A percentile compares a stretch with the other conserved stretches of the same genome.
phyloP scores from a whole-genome alignment of 1,284 basidiomycete species.

The Athelia sp. region DNA sequence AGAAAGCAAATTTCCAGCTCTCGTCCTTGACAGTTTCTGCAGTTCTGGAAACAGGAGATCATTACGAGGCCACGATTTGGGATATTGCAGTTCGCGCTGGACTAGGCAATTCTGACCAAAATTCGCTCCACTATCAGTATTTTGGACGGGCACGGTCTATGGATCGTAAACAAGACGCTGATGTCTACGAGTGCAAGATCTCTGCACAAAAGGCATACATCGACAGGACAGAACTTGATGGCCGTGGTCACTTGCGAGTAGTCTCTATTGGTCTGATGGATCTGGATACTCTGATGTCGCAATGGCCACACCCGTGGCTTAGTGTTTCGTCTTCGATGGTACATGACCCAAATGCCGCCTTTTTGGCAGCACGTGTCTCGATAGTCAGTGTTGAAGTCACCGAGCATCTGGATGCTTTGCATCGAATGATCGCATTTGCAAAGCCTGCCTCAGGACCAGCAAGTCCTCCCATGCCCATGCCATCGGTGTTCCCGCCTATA shows the following conservation, averaged over 20 bases:
- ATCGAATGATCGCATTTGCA: slow-evolving; percentile 28
- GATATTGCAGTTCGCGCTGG: slow-evolving; percentile 32
- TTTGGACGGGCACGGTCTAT: slow-evolving; percentile 37
- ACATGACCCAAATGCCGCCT: slow-evolving; percentile 57
- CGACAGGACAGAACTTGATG: slow-evolving; percentile 1
- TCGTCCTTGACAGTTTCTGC: slow-evolving; percentile 18
- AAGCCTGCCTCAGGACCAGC: slow-evolving; percentile 17
- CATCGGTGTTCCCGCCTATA: slow-evolving; percentile 33
- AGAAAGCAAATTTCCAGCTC: slow-evolving; percentile 6
- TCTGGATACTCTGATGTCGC: slow-evolving; percentile 41
- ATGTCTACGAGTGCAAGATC: slow-evolving; percentile 42
- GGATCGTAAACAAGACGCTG: slow-evolving; percentile 34
- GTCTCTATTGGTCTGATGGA: slow-evolving; percentile 38
- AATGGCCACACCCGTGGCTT: slow-evolving; percentile 58
- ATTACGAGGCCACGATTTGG: slow-evolving; percentile 38
- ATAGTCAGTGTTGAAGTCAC: slow-evolving; percentile 43
- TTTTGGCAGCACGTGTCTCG: slow-evolving; percentile 45
- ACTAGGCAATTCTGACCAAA: slow-evolving; percentile 41
- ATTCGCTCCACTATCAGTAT: slow-evolving; percentile 44
- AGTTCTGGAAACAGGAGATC: slow-evolving; percentile 10
- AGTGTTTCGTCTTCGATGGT: slow-evolving; percentile 41
- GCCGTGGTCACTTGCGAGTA: slow-evolving; percentile 31
- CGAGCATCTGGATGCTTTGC: slow-evolving; percentile 48
- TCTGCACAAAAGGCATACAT: slow-evolving; percentile 23
- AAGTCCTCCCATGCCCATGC: slow-evolving; percentile 19